Percentiles rank a stretch among this genome's conserved stretches.
Evolutionary conservation across 345 rosid species (phyloP).

Genomic region (Salix brachista): DNA sequence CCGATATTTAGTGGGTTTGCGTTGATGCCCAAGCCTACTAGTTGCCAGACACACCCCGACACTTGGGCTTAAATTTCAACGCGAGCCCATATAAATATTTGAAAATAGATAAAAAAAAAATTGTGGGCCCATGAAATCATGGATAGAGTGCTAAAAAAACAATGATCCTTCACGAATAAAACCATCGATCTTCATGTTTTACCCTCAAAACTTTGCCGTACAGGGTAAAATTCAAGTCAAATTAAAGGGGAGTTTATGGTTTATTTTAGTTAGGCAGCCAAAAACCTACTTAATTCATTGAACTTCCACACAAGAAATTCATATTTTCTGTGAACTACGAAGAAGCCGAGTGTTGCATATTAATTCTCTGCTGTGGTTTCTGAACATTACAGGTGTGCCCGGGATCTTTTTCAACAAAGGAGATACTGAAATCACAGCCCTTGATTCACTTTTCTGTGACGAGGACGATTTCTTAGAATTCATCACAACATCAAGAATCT

Average conservation of each 20-base stretch:
- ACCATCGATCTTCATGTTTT: not conserved
- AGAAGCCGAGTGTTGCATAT: not conserved
- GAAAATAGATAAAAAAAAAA: too few species aligned
- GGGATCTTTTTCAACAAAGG: conserved; percentile 68
- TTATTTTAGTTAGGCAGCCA: not conserved
- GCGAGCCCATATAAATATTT: too few species aligned
- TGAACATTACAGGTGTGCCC: conserved; percentile 57
- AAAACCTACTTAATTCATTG: not conserved
- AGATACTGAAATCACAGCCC: conserved; percentile 51
- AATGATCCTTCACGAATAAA: too few species aligned
- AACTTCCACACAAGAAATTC: not conserved
- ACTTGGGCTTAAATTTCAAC: too few species aligned
- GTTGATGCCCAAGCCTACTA: too few species aligned
- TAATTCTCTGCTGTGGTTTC: conserved; percentile 1
- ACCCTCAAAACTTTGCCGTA: not conserved
- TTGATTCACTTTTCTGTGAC: conserved; percentile 44
- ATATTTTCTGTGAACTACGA: not conserved
- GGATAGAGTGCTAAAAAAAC: too few species aligned
- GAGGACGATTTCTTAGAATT: conserved; percentile 53
- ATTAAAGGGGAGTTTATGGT: not conserved
- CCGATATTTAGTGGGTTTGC: too few species aligned
- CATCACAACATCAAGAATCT: conserved; percentile 65
- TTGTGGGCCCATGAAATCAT: too few species aligned
- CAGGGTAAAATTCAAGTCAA: not conserved
- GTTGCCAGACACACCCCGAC: too few species aligned